Evolutionary conservation across 2,329 filamentous ascomycete genomes (phyloP).

Genomic region (Trichoderma gracile): DNA sequence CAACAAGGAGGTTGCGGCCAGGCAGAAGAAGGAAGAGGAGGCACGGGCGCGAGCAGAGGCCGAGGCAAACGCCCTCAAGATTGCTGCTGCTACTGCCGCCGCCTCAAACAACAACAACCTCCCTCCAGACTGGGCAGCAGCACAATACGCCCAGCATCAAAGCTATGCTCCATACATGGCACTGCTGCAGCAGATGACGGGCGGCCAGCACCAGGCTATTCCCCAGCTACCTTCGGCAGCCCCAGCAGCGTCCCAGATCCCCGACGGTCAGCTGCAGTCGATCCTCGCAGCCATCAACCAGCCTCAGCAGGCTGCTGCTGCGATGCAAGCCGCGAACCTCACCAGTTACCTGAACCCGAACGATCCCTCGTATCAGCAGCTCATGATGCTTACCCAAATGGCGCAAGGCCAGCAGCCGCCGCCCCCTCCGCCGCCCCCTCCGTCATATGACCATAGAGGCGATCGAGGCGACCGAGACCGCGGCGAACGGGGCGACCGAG

Average conservation of each 20-base stretch:
- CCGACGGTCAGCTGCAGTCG: conserved; percentile 46
- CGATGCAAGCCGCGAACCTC: conserved; percentile 29
- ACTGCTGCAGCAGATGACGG: conserved; percentile 44
- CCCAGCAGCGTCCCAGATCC: conserved; percentile 31
- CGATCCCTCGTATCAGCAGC: conserved; percentile 45
- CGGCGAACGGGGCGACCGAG: conserved; percentile 34
- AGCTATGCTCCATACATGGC: conserved; percentile 46
- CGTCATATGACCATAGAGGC: conserved; percentile 32
- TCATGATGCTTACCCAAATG: conserved; percentile 43
- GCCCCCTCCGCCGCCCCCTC: conserved; percentile 30
- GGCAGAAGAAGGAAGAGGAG: conserved; percentile 44
- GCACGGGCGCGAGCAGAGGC: conserved; percentile 39
- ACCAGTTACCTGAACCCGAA: conserved; percentile 40
- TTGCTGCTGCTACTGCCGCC: conserved; percentile 29
- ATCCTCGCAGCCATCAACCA: conserved; percentile 48
- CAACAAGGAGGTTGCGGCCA: conserved; percentile 42
- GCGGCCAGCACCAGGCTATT: conserved; percentile 36
- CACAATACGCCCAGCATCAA: conserved; percentile 35
- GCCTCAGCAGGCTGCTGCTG: conserved; percentile 31
- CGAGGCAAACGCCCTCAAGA: conserved; percentile 37
- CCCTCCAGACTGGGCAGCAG: conserved; percentile 34
- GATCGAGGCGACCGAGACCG: conserved; percentile 37
- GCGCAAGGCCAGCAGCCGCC: conserved; percentile 39
- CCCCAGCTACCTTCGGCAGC: conserved; percentile 27
- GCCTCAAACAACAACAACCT: conserved; percentile 23